Base-by-base conservation (phyloP, 169 alveolate genomes). In the Perkinsus olseni region DNA sequence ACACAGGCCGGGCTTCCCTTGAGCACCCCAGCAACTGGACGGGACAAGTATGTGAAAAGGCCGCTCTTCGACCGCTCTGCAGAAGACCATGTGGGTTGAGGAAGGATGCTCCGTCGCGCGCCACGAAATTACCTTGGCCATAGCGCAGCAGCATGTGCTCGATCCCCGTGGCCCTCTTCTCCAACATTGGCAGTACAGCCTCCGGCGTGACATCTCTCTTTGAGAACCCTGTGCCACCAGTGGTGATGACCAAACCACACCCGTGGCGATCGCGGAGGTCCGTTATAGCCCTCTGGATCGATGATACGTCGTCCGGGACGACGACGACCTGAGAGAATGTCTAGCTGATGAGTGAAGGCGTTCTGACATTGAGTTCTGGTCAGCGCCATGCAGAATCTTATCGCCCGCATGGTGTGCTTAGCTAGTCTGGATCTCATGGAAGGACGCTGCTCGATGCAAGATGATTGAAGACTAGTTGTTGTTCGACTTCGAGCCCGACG, bases 131-230 rank as follows among this genome's bases (percentile, higher is more conserved):
- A 62, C 82, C 82, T 62, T 24, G 82, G 34, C 82, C 13, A 62
- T 24, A 62, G 0, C 82, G 28, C 1, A 62, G 31, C 34, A 62
- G 31, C 82, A 62, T 62, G 17, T 62, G 82, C 31, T 62, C 82
- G 37, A 62, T 21, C 1, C 91, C 92, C 51, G 93, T 37, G 74
- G 95, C 96, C 74, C 93, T 92, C 51, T 92, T 94, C 11, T 92
- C 96, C 38, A 95, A 94, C 39, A 95, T 96, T 37, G 91, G 74
- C n/a, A 91, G 34, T 0, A 96, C 95, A 8, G 96, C 96, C 90
- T 95, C 96, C 38, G 96, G 96, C 0, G 96, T 95, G 24, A 95
- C 95, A 74, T 95, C 96, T 36, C 96, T 74, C 91, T 91, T 91
- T 38, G 92, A 38, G 50, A 95, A 92, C 0, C 96, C 96, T 31